A percentile compares a stretch with the other conserved stretches of the same genome.
Conservation (phyloP, 1,139 yeast genomes). For the Candida sp. region DNA sequence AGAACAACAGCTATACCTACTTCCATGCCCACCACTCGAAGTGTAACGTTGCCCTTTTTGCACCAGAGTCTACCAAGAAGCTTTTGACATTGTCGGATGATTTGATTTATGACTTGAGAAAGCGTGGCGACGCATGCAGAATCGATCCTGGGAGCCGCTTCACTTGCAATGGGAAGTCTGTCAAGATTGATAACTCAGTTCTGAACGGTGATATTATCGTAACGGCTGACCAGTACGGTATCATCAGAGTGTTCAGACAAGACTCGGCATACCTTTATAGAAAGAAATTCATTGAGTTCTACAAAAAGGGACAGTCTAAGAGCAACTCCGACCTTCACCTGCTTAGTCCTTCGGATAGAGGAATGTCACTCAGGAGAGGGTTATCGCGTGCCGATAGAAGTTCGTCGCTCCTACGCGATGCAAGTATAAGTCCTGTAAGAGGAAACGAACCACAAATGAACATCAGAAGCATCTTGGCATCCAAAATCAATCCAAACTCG, state of each 20-base stretch:
- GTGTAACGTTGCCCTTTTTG: constrained; percentile 79
- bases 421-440: constrained; percentile 8
- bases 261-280: constrained; percentile 61
- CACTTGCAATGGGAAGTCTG: constrained; percentile 21
- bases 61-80: constrained; percentile 74
- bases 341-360: constrained; percentile 5
- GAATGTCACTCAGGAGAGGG: constrained; percentile 6
- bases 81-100: constrained; percentile 77
- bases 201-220: constrained; percentile 58
- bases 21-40: constrained; percentile 80
- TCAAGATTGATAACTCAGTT: constrained; percentile 18
- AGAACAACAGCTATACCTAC: constrained; percentile 59
- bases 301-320: constrained; percentile 14
- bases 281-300: constrained; percentile 22
- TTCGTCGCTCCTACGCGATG: background rate
- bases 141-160: constrained; percentile 9
- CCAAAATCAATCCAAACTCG: constrained; percentile 3
- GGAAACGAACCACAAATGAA: constrained; percentile 6
- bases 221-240: constrained; percentile 77
- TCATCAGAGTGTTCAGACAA: constrained; percentile 78
- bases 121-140: constrained; percentile 25
- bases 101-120: constrained; percentile 66
- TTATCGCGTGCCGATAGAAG: constrained; percentile 4
- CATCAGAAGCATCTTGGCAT: constrained; percentile 9
- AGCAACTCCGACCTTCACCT: constrained; percentile 2